phyloP scores from a whole-genome alignment of 371 early-diverging fungal genomes.

The Mucor irregularis region DNA sequence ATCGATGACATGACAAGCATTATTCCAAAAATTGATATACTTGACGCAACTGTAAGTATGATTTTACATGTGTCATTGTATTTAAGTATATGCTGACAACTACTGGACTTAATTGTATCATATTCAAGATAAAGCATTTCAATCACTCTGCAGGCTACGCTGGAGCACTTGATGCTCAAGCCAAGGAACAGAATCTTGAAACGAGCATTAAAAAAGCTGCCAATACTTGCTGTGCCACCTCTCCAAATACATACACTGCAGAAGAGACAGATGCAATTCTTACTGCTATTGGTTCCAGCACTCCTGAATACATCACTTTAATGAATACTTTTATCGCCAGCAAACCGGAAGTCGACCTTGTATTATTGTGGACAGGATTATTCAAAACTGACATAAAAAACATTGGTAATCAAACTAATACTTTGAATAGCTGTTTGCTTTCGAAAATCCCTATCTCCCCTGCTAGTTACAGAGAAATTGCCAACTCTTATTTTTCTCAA shows the following conservation, averaged over 20 bases:
- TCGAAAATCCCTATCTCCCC: conserved; percentile 8
- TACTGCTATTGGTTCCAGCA: conserved; percentile 1
- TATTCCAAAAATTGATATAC: conserved; percentile 3
- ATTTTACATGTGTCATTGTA: too few relatives aligned
- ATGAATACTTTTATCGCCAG: conserved; percentile 10
- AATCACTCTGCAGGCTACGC: conserved; percentile 10
- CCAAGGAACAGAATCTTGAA: conserved; percentile 10
- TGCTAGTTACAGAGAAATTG: conserved; percentile 4
- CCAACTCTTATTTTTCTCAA: conserved; percentile 5
- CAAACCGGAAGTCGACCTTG: conserved; percentile 10
- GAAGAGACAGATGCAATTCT: conserved; percentile 21
- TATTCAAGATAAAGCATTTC: conserved; percentile 11
- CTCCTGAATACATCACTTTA: conserved; percentile 8
- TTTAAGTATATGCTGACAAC: too few relatives aligned
- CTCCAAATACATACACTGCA: not conserved
- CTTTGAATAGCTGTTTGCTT: conserved; percentile 20
- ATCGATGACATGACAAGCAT: conserved; percentile 12
- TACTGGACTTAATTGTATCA: not conserved
- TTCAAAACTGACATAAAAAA: conserved; percentile 10
- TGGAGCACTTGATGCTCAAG: conserved; percentile 13
- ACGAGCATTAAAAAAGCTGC: conserved; percentile 6
- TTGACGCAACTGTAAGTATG: conserved; percentile 12
- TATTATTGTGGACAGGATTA: conserved; percentile 6
- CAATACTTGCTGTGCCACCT: conserved; percentile 11
- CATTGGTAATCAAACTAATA: conserved; percentile 4